Evolutionary conservation across 129 eudicot genomes (phyloP).

Genomic region (Pseudognaphalium luteoalbum): DNA sequence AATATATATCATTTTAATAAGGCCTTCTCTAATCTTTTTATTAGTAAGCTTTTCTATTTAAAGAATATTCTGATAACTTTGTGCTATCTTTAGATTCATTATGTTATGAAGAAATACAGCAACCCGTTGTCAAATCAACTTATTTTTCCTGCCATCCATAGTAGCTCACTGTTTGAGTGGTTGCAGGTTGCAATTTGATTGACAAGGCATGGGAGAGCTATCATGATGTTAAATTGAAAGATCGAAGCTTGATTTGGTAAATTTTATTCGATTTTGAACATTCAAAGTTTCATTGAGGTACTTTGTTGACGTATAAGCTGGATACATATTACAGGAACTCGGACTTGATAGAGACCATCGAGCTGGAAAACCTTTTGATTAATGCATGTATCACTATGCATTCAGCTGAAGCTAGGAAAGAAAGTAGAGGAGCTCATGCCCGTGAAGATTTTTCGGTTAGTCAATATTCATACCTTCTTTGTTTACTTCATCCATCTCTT

Average conservation of each 20-base stretch:
- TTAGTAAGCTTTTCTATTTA: no score
- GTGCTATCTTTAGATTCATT: background rate
- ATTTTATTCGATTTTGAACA: background rate
- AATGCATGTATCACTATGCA: slow-evolving; percentile 94
- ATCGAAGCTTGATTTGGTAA: slow-evolving; percentile 92
- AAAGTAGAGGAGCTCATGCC: slow-evolving; percentile 99
- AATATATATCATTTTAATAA: no score
- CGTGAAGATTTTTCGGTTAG: slow-evolving; percentile 97
- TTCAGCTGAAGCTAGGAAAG: slow-evolving; percentile 99
- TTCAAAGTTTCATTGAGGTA: slow-evolving; percentile 9
- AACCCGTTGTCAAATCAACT: background rate
- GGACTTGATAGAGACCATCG: slow-evolving; percentile 90
- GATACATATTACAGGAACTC: slow-evolving; percentile 62
- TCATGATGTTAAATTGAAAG: slow-evolving; percentile 83
- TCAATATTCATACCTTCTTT: slow-evolving; percentile 12
- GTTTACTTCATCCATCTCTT: background rate
- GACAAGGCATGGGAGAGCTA: slow-evolving; percentile 96
- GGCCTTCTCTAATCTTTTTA: no score
- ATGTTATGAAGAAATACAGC: background rate
- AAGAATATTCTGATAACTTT: no score
- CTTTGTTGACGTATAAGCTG: background rate
- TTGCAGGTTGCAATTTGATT: slow-evolving; percentile 78
- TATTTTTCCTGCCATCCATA: slow-evolving; percentile 8
- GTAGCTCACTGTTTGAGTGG: slow-evolving; percentile 26
- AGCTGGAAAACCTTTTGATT: slow-evolving; percentile 85